Percentiles rank a stretch among this genome's conserved stretches.
phyloP scores from a whole-genome alignment of 129 eudicot species.

The Pittosporum tobira region DNA sequence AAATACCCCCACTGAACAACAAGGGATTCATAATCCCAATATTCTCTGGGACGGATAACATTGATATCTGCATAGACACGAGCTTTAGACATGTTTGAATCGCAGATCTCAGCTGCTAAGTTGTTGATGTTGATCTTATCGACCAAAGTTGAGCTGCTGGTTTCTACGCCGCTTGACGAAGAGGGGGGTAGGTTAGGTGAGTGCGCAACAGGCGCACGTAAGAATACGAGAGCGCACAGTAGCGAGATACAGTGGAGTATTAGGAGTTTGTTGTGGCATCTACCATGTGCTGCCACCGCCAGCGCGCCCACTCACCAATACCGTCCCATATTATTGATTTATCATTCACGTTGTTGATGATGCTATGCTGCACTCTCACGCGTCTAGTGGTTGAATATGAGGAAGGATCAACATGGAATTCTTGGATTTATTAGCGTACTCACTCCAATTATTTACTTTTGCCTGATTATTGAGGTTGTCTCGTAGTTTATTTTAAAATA shows the following conservation, averaged over 20 bases:
- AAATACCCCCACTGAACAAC: conserved; percentile 95
- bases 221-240: conserved; percentile 20
- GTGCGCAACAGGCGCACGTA: conserved; percentile 19
- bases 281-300: conserved; percentile 13
- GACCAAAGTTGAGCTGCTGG: conserved; percentile 19
- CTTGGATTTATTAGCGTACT: too few relatives aligned
- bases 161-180: conserved; percentile 3
- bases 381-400: background rate
- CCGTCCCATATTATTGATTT: background rate
- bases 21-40: conserved; percentile 95
- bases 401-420: too few relatives aligned
- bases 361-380: too few relatives aligned
- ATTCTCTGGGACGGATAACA: conserved; percentile 83
- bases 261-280: conserved; percentile 15
- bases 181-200: conserved; percentile 24
- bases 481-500: too few relatives aligned
- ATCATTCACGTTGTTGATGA: too few relatives aligned
- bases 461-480: too few relatives aligned
- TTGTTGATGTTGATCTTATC: conserved; percentile 18
- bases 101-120: conserved; percentile 28
- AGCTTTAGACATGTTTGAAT: conserved; percentile 70
- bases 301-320: background rate
- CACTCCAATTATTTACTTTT: too few relatives aligned
- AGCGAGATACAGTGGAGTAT: conserved; percentile 24
- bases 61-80: conserved; percentile 79